Percentiles rank a stretch among this genome's conserved stretches.
Conservation (phyloP, 306 rosid genomes). For the Comarum palustre region DNA sequence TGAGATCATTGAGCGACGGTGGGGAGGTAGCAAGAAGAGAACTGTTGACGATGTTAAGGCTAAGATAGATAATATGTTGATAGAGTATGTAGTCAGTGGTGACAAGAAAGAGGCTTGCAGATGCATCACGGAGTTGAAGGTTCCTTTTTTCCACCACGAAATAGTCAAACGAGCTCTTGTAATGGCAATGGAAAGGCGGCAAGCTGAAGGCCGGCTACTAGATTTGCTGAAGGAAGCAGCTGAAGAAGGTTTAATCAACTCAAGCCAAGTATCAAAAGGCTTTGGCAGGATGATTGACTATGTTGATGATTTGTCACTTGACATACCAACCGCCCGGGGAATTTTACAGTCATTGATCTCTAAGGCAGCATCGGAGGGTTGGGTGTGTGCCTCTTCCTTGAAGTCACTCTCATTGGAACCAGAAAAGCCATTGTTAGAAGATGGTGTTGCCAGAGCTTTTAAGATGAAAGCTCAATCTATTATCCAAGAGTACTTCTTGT, state of each 20-base stretch:
- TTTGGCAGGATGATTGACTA: slow-evolving; percentile 55
- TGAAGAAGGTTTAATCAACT: slow-evolving; percentile 64
- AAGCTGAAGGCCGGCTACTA: slow-evolving; percentile 54
- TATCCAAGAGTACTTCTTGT: slow-evolving; percentile 65
- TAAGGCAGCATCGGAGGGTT: slow-evolving; percentile 74
- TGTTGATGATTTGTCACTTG: slow-evolving; percentile 64
- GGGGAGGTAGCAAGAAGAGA: slow-evolving; percentile 67
- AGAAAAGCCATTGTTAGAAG: slow-evolving; percentile 37
- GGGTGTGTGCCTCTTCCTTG: slow-evolving; percentile 64
- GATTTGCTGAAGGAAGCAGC: slow-evolving; percentile 59
- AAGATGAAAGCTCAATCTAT: slow-evolving; percentile 55
- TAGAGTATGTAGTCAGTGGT: slow-evolving; percentile 60
- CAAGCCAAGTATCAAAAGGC: slow-evolving; percentile 68
- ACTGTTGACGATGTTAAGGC: slow-evolving; percentile 64
- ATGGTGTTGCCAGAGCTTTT: slow-evolving; percentile 43
- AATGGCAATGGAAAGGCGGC: slow-evolving; percentile 68
- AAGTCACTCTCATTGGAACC: slow-evolving; percentile 48
- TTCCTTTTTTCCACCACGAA: slow-evolving; percentile 68
- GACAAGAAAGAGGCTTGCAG: slow-evolving; percentile 70
- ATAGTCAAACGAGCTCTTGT: slow-evolving; percentile 62
- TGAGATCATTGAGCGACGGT: slow-evolving; percentile 51
- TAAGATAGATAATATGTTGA: slow-evolving; percentile 53
- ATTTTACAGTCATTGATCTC: slow-evolving; percentile 50
- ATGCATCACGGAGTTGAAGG: slow-evolving; percentile 67
- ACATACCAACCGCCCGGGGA: slow-evolving; percentile 57